Evolutionary conservation across 805 yeast species (phyloP).

Genomic region (Nakazawaea wyomingensis): DNA sequence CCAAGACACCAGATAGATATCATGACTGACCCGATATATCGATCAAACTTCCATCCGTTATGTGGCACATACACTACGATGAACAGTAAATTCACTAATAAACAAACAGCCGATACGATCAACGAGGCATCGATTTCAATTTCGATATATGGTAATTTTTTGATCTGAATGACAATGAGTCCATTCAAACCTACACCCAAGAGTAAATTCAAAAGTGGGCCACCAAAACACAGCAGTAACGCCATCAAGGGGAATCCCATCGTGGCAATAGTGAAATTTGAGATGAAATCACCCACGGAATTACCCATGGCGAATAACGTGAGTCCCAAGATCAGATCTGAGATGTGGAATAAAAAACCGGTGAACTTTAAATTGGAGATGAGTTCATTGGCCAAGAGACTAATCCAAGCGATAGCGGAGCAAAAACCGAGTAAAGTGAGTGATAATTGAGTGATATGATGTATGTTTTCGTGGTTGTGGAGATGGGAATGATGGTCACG

Average conservation of each 20-base stretch:
- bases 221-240: slow-evolving; percentile 92
- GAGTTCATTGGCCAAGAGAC: slow-evolving; percentile 64
- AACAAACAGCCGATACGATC: slow-evolving; percentile 35
- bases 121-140: slow-evolving; percentile 33
- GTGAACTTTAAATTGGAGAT: slow-evolving; percentile 58
- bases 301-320: slow-evolving; percentile 92
- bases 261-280: slow-evolving; percentile 73
- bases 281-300: slow-evolving; percentile 83
- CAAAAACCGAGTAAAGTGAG: slow-evolving; percentile 56
- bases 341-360: slow-evolving; percentile 52
- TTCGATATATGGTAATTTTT: slow-evolving; percentile 15
- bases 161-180: slow-evolving; percentile 33
- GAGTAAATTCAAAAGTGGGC: slow-evolving; percentile 75
- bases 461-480: background rate
- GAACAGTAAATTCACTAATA: slow-evolving; percentile 33
- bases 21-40: slow-evolving; percentile 32
- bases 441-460: slow-evolving; percentile 18
- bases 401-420: slow-evolving; percentile 62
- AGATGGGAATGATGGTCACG: background rate
- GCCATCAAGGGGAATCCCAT: slow-evolving; percentile 89
- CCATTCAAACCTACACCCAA: slow-evolving; percentile 82
- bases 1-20: slow-evolving; percentile 37
- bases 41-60: slow-evolving; percentile 36
- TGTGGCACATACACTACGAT: slow-evolving; percentile 33
- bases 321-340: slow-evolving; percentile 79